phyloP scores from a whole-genome alignment of 805 yeast species.

The Wickerhamomyces bovis region DNA sequence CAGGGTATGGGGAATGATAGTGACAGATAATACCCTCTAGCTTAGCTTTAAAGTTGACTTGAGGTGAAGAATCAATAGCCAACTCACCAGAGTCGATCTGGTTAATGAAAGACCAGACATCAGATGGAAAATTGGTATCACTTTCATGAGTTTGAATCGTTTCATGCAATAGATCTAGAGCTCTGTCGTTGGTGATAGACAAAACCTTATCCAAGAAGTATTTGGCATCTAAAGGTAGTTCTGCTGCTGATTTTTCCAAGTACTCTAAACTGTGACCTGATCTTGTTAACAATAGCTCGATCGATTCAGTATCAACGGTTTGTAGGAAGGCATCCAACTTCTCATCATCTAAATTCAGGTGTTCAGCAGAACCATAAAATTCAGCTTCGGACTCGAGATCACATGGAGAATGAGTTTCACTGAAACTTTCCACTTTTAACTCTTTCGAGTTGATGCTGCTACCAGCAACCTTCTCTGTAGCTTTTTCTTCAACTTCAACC shows the following conservation, averaged over 20 bases:
- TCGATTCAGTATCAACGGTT: not conserved
- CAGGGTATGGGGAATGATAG: slow-evolving; percentile 55
- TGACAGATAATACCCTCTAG: slow-evolving; percentile 5
- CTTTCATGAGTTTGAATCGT: not conserved
- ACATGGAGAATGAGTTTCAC: not conserved
- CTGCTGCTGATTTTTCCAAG: not conserved
- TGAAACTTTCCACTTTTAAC: not conserved
- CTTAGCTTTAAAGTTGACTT: slow-evolving; percentile 19
- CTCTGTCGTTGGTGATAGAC: not conserved
- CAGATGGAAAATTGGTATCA: not conserved
- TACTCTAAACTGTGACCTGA: slow-evolving; percentile 6
- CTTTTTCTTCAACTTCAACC: not conserved
- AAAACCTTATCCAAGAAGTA: slow-evolving; percentile 3
- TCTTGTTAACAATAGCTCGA: not conserved
- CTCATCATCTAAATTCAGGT: slow-evolving; percentile 1
- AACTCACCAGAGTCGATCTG: slow-evolving; percentile 23
- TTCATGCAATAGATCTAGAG: not conserved
- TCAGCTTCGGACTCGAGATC: not conserved
- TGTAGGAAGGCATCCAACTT: not conserved
- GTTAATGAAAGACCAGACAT: slow-evolving; percentile 30
- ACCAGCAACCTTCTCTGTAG: not conserved
- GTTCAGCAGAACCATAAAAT: not conserved
- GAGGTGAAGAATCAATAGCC: slow-evolving; percentile 17
- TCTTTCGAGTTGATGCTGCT: not conserved
- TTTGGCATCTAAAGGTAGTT: slow-evolving; percentile 2